Conservation (phyloP, 139 green algal species). For the Picochlorum sp. region DNA sequence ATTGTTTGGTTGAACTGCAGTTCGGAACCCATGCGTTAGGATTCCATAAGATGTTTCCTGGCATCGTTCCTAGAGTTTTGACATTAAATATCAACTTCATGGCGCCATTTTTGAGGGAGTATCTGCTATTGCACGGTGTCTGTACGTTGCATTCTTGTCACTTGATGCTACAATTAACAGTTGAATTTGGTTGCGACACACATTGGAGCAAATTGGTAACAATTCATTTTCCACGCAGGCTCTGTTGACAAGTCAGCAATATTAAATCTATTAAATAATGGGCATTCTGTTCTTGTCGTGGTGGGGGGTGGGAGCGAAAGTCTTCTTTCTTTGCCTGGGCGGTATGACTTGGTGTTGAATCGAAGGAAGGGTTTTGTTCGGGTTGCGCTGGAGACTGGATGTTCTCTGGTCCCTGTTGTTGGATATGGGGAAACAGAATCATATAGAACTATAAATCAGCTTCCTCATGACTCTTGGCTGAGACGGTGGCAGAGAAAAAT, state of each 20-base stretch:
- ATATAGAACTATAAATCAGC: conserved; percentile 15
- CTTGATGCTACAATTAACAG: no score
- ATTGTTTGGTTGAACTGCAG: no score
- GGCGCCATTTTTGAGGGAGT: conserved; percentile 5
- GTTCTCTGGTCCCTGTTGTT: conserved; percentile 20
- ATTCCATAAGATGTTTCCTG: conserved; percentile 23
- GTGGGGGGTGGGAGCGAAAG: conserved; percentile 17
- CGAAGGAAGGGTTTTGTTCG: conserved; percentile 16
- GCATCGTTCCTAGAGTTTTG: conserved; percentile 11
- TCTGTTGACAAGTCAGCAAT: conserved; percentile 9
- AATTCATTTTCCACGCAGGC: no score
- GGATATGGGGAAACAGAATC: conserved; percentile 19
- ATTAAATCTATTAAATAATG: conserved; percentile 8
- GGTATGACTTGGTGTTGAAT: conserved; percentile 13
- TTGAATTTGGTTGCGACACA: neutral
- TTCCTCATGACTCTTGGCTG: neutral
- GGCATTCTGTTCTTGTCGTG: conserved; percentile 4
- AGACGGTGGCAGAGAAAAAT: conserved; percentile 5
- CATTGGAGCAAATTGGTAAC: no score
- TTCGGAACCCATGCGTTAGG: conserved; percentile 11
- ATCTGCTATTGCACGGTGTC: conserved; percentile 11
- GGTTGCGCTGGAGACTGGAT: conserved; percentile 2
- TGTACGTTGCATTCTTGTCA: no score
- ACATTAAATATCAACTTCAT: conserved; percentile 22
- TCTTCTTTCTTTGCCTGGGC: conserved; percentile 8